Evolutionary conservation across 192 early-diverging fungal genomes (phyloP).

Genomic region (Backusella psychrophila): DNA sequence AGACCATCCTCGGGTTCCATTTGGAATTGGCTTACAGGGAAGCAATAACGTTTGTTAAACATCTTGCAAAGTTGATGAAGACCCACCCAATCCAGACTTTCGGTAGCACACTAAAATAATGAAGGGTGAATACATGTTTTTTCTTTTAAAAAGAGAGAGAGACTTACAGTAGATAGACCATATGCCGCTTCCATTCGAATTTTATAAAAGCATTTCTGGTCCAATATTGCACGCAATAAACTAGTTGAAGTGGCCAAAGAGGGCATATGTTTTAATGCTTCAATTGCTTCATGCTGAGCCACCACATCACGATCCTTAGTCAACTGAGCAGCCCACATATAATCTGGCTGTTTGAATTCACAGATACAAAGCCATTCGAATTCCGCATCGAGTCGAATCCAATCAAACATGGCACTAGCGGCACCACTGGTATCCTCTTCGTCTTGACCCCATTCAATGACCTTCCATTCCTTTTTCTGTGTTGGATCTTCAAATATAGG

Average conservation of each 20-base stretch:
- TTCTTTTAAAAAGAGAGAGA: neutral
- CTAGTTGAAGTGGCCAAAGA: constrained; percentile 69
- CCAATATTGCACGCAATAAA: constrained; percentile 72
- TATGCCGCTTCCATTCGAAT: constrained; percentile 79
- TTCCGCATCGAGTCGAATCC: constrained; percentile 95
- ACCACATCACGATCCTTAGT: constrained; percentile 87
- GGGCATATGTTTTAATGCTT: constrained; percentile 59
- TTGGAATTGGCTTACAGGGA: constrained; percentile 27
- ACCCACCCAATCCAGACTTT: constrained; percentile 62
- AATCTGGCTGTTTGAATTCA: constrained; percentile 83
- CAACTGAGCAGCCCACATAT: constrained; percentile 95
- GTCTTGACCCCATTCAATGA: constrained; percentile 78
- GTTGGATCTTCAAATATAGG: constrained; percentile 55
- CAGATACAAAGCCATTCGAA: constrained; percentile 91
- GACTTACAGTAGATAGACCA: constrained; percentile 56
- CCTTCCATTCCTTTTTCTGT: constrained; percentile 68
- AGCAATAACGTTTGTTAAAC: constrained; percentile 73
- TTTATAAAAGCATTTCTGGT: constrained; percentile 82
- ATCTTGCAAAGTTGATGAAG: constrained; percentile 71
- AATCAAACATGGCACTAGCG: constrained; percentile 80
- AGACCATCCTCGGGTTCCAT: constrained; percentile 27
- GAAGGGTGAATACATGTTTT: neutral
- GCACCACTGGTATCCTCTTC: constrained; percentile 63
- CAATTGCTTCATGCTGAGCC: constrained; percentile 87
- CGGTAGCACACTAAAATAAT: constrained; percentile 42